Conservation (phyloP, 2,329 filamentous ascomycete species). For the Coniosporium tulheliwenetii region DNA sequence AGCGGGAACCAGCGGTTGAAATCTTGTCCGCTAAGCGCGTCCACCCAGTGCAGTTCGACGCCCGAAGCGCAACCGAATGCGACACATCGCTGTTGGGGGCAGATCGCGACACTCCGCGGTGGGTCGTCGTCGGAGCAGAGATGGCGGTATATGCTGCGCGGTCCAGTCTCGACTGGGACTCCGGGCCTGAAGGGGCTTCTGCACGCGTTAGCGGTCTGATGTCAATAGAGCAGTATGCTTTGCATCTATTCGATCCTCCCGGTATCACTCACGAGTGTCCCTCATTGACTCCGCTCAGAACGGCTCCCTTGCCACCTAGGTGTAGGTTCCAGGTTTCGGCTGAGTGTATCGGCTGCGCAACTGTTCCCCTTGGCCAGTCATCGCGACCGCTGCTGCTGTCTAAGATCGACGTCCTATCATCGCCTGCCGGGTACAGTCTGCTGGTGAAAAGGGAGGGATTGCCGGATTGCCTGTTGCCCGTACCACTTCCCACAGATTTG, state of each 20-base stretch:
- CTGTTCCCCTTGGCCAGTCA: no score
- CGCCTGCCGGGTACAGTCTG: background rate
- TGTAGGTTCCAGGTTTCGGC: background rate
- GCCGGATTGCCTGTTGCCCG: no score
- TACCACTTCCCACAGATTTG: no score
- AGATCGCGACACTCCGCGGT: constrained; percentile 49
- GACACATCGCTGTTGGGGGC: constrained; percentile 47
- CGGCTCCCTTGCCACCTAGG: no score
- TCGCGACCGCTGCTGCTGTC: no score
- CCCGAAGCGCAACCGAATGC: constrained; percentile 49
- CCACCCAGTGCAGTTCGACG: constrained; percentile 48
- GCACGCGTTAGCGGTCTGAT: no score
- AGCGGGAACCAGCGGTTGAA: constrained; percentile 41
- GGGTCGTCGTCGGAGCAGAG: constrained; percentile 46
- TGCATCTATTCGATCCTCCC: no score
- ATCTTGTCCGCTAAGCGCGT: constrained; percentile 32
- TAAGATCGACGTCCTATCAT: no score
- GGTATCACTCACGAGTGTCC: no score
- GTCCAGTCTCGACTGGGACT: constrained; percentile 15
- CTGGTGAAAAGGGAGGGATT: background rate
- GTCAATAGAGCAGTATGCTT: no score
- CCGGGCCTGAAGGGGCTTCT: background rate
- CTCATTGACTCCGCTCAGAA: no score
- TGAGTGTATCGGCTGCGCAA: no score
- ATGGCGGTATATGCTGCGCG: constrained; percentile 29